These are phyloP conservation scores for Gossypium gossypioides DNA, from an alignment of 441 rosid genomes.

Conservation along the genomic window DNA sequence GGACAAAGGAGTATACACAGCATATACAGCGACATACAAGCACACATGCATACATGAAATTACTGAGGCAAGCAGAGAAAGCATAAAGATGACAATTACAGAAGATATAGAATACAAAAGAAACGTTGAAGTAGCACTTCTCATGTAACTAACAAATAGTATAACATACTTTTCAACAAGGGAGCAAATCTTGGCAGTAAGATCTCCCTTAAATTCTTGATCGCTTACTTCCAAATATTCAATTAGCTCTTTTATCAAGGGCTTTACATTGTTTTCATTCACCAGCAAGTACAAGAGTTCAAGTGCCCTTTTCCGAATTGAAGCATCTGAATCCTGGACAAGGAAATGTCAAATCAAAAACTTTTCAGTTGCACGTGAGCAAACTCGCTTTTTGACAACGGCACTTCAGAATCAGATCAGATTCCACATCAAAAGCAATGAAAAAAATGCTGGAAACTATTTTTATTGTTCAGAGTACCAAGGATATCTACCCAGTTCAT, in stretches of 20 bases:
- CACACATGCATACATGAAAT: neutral
- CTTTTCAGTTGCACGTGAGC: conserved; percentile 9
- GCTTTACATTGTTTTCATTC: conserved; percentile 84
- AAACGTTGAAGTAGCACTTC: conserved; percentile 10
- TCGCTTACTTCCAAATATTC: conserved; percentile 93
- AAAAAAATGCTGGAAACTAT: neutral
- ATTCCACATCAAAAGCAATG: neutral
- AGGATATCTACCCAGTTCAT: neutral
- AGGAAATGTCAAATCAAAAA: conserved; percentile 24
- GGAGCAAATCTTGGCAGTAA: conserved; percentile 94
- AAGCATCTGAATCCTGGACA: conserved; percentile 95
- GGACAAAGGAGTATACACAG: neutral
- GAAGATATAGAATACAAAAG: conserved; percentile 1
- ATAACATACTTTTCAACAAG: conserved; percentile 86
- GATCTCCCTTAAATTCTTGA: conserved; percentile 91
- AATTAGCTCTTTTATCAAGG: conserved; percentile 78
- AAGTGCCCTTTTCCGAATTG: conserved; percentile 94
- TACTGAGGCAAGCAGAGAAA: neutral
- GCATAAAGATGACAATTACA: neutral
- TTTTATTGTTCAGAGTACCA: neutral
- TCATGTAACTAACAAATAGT: conserved; percentile 16
- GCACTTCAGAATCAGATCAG: neutral
- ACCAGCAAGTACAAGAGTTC: conserved; percentile 81
- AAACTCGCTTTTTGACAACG: conserved; percentile 7
- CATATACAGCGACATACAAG: neutral